These are phyloP conservation scores for Daedaleopsis nitida DNA, from an alignment of 768 basidiomycete species.

Conservation along the genomic window DNA sequence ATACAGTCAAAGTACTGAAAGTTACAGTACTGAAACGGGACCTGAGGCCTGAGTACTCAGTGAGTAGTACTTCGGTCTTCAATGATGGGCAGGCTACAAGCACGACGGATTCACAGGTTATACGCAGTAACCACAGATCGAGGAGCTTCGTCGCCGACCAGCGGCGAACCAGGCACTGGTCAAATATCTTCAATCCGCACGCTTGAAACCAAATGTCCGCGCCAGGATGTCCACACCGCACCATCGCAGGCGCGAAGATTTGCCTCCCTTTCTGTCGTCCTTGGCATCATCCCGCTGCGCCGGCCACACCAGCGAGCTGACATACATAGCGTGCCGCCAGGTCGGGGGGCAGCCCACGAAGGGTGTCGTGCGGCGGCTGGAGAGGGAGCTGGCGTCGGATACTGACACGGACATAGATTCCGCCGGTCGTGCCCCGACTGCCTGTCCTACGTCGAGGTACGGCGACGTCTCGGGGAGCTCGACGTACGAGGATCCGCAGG, in stretches of 20 bases:
- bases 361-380: neutral
- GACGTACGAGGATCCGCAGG: neutral
- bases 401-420: neutral
- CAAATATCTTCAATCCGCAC: neutral
- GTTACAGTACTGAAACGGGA: too few species aligned
- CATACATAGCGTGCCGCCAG: conserved; percentile 23
- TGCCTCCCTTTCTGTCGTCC: neutral
- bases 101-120: too few species aligned
- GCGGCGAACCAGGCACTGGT: neutral
- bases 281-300: neutral
- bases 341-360: conserved; percentile 4
- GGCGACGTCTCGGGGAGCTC: neutral
- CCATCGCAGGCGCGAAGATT: neutral
- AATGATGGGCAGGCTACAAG: too few species aligned
- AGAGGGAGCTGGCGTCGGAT: neutral
- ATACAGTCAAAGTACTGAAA: too few species aligned
- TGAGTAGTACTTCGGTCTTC: too few species aligned
- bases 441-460: neutral
- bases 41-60: too few species aligned
- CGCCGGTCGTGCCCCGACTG: neutral
- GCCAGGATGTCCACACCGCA: neutral
- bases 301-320: conserved; percentile 21
- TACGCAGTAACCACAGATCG: too few species aligned
- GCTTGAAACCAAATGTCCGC: neutral
- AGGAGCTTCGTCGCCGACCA: neutral